Evolutionary conservation across 2,329 filamentous ascomycete genomes (phyloP).

Genomic region (Xylariaceae sp.): DNA sequence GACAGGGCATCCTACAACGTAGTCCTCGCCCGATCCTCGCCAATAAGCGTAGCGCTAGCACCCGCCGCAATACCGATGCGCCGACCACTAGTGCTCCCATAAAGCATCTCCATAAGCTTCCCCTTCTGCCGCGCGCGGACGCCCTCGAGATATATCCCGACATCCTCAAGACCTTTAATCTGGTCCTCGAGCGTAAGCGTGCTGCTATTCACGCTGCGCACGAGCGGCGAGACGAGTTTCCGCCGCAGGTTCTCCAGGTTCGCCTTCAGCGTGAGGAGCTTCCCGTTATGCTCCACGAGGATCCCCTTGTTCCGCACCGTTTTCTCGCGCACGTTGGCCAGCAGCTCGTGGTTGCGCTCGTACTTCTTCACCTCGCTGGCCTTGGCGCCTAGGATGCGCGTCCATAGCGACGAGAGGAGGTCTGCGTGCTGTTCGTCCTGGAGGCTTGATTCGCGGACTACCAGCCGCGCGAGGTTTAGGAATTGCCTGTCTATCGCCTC

Average conservation of each 20-base stretch:
- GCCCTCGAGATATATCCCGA: slow-evolving; percentile 70
- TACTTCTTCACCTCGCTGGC: slow-evolving; percentile 78
- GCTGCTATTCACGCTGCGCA: slow-evolving; percentile 63
- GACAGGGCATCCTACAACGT: slow-evolving; percentile 6
- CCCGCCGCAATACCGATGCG: slow-evolving; percentile 18
- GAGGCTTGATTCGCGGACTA: slow-evolving; percentile 74
- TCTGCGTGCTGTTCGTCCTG: slow-evolving; percentile 80
- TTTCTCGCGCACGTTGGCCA: slow-evolving; percentile 73
- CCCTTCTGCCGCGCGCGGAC: slow-evolving; percentile 77
- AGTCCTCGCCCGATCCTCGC: slow-evolving; percentile 2
- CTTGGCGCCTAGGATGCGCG: slow-evolving; percentile 73
- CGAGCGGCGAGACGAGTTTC: slow-evolving; percentile 79
- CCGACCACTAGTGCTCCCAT: slow-evolving; percentile 44
- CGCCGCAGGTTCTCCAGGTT: slow-evolving; percentile 80
- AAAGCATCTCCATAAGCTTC: slow-evolving; percentile 76
- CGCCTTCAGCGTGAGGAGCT: slow-evolving; percentile 76
- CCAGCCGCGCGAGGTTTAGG: slow-evolving; percentile 77
- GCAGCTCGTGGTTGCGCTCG: slow-evolving; percentile 79
- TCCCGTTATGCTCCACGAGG: slow-evolving; percentile 80
- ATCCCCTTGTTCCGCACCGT: slow-evolving; percentile 85
- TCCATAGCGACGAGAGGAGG: slow-evolving; percentile 80
- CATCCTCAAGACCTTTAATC: slow-evolving; percentile 75
- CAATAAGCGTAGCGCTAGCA: slow-evolving; percentile 17
- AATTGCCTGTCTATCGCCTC: slow-evolving; percentile 89
- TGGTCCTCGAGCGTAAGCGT: slow-evolving; percentile 78